Evolutionary conservation across 78 protist species (phyloP).

Genomic region (Blattamonas nauphoetae): DNA sequence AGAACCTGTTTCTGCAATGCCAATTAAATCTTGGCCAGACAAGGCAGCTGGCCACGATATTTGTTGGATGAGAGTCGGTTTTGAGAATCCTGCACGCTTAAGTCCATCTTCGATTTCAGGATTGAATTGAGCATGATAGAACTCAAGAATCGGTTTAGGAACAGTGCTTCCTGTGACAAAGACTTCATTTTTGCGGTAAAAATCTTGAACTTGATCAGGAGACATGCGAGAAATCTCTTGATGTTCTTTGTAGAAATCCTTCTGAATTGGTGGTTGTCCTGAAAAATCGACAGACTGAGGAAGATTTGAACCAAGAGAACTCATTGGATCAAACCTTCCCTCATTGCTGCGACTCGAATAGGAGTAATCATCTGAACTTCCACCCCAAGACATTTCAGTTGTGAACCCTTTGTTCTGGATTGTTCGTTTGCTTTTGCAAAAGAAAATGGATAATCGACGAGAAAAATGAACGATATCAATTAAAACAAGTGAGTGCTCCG

Average conservation of each 20-base stretch:
- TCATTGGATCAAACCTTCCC: too few relatives aligned
- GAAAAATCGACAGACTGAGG: too few relatives aligned
- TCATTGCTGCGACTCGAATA: too few relatives aligned
- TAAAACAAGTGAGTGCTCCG: too few relatives aligned
- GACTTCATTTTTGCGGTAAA: not conserved
- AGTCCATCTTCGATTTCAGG: not conserved
- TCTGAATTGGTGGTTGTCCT: constrained; percentile 14
- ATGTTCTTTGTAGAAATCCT: constrained; percentile 46
- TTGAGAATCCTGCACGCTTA: constrained; percentile 31
- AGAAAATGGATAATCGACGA: too few relatives aligned
- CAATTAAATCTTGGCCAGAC: constrained; percentile 70
- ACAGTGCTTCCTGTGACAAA: not conserved
- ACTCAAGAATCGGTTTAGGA: not conserved
- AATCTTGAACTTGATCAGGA: not conserved
- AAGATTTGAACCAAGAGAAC: too few relatives aligned
- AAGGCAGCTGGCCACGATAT: constrained; percentile 89
- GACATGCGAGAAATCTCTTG: not conserved
- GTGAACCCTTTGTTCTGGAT: too few relatives aligned
- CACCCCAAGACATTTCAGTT: too few relatives aligned
- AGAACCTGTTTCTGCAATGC: constrained; percentile 89
- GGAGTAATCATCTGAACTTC: too few relatives aligned
- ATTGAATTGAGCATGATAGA: constrained; percentile 19
- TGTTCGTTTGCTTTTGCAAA: too few relatives aligned
- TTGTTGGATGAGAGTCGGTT: constrained; percentile 88
- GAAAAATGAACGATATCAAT: too few relatives aligned